Evolutionary conservation across 169 alveolate genomes (phyloP), one percentile per base, ranked within the genome.

Genomic region (Plasmodium berghei): DNA sequence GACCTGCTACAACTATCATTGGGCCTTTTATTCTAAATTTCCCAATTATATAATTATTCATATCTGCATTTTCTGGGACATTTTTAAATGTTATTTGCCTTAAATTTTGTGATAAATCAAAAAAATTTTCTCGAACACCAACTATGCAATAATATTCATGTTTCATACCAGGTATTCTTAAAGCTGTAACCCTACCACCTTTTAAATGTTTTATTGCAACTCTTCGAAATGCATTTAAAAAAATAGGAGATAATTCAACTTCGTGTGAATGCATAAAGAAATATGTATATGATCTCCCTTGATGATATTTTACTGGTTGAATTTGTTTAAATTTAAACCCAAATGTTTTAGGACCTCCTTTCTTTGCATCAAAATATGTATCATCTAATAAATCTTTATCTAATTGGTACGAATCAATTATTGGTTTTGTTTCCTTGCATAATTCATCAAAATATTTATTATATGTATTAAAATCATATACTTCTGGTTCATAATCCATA

Each of bases 1-100:
- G 97, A 2, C 97, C 97, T 5, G 97, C 97, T 18, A 95, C 97
- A n/a, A 95, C 97, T 40, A 94, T 95, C 62, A 95, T 92, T 9
- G 97, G 97, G 6, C 97, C 97, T 61, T 93, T 92, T 24, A 95
- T 86, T 54, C 97, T 69, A 59, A 95, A 88, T 3, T 89, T 89
- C 6, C 92, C 92, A 4, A 40, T 87, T 22, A 90, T 66, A 24
- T 95, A 96, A 73, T 80, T 94, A 69, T 88, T 80, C 93, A 94
- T 93, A 54, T 95, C 94, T 63, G 93, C 95, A 16, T 94, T 56
- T 28, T 74, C 88, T 9, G 96, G 96, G 12, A 94, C 96, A 87
- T 94, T 93, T 63, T 94, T 71, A 88, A 94, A 93, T 20, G 94
- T 93, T 83, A 94, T 92, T 3, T 94, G 88, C 58, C 94, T 92